These are phyloP conservation scores for Syzygium grande DNA, from an alignment of 345 rosid species.

Conservation along the genomic window DNA sequence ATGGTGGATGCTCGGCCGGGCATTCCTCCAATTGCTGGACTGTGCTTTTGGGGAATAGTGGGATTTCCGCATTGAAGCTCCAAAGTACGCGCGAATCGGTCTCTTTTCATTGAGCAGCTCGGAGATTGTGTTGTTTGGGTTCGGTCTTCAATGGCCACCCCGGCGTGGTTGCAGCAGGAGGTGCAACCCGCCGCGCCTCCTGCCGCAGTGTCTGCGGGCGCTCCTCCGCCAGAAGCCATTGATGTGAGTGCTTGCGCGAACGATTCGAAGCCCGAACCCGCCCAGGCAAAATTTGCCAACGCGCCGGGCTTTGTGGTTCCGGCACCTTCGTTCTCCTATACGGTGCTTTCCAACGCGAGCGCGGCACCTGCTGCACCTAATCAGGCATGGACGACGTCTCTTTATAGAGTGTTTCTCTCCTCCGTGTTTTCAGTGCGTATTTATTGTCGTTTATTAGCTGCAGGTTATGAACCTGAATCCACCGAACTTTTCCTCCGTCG, in stretches of 20 bases:
- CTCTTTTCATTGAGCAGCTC: background rate
- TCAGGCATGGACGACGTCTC: constrained; percentile 5
- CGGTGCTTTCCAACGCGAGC: constrained; percentile 1
- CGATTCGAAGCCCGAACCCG: constrained; percentile 4
- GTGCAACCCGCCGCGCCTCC: constrained; percentile 4
- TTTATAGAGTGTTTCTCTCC: background rate
- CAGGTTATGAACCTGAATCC: constrained; percentile 9
- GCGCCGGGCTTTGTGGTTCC: constrained; percentile 11
- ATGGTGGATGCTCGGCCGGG: background rate
- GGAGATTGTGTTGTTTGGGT: background rate
- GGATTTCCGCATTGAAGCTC: background rate
- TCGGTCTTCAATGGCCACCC: constrained; percentile 6
- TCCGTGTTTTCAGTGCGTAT: background rate
- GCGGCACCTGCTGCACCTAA: background rate
- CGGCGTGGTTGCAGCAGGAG: constrained; percentile 17
- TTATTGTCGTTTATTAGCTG: background rate
- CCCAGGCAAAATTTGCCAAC: constrained; percentile 8
- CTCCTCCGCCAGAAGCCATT: background rate
- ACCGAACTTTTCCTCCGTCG: background rate
- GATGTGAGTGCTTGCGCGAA: background rate
- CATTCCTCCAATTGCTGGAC: background rate
- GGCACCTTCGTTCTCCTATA: constrained; percentile 13
- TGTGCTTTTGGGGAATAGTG: background rate
- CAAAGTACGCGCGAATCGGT: background rate
- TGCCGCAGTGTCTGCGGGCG: background rate